These are phyloP conservation scores for Dipodascus geniculatus DNA, from an alignment of 805 yeast genomes.

Conservation along the genomic window DNA sequence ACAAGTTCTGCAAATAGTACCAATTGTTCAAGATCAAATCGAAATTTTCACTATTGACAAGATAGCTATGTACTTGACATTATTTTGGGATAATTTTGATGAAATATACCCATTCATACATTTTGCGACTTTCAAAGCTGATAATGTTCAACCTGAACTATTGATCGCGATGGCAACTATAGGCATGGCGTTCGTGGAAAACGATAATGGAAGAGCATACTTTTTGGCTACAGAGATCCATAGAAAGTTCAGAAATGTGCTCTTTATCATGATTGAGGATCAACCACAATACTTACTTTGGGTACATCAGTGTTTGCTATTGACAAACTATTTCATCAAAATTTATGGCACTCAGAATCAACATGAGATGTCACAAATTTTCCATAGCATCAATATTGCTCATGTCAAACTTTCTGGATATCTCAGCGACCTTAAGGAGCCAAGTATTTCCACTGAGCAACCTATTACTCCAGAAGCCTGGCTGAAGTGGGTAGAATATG, in stretches of 20 bases:
- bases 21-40: not conserved
- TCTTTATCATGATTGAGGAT: constrained; percentile 18
- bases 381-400: constrained; percentile 22
- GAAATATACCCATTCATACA: constrained; percentile 32
- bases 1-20: not conserved
- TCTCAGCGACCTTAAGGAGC: constrained; percentile 17
- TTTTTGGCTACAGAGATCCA: constrained; percentile 19
- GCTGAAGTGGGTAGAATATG: constrained; percentile 33
- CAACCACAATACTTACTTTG: constrained; percentile 22
- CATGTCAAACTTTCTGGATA: constrained; percentile 22
- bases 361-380: constrained; percentile 23
- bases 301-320: constrained; percentile 21
- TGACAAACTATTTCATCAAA: constrained; percentile 20
- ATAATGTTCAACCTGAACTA: constrained; percentile 15
- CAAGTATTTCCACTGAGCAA: constrained; percentile 12
- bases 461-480: constrained; percentile 19
- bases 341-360: constrained; percentile 21
- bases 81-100: constrained; percentile 29
- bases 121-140: constrained; percentile 24
- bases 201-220: constrained; percentile 15
- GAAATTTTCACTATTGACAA: constrained; percentile 11
- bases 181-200: constrained; percentile 21
- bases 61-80: constrained; percentile 17
- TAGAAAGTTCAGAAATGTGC: constrained; percentile 19
- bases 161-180: constrained; percentile 21